A percentile compares a stretch with the other conserved stretches of the same genome.
phyloP scores from a whole-genome alignment of 177 flowering plant species.

The Vitis hybrid region DNA sequence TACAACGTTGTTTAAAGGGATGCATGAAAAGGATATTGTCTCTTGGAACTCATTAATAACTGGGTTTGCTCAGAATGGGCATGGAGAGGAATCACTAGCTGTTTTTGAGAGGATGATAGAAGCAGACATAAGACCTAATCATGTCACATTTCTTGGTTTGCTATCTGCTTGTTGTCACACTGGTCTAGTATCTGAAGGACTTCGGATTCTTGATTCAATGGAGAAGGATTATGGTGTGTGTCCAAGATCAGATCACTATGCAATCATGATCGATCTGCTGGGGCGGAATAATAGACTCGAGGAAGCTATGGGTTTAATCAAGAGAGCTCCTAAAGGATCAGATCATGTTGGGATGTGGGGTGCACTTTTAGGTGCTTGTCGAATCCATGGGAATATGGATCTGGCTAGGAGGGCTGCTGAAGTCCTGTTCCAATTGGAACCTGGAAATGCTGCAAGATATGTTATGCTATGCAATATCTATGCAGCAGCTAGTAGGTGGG shows the following conservation, averaged over 20 bases:
- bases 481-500: constrained; percentile 59
- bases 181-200: constrained; percentile 48
- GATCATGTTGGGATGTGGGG: constrained; percentile 56
- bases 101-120: constrained; percentile 40
- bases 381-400: constrained; percentile 47
- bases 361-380: constrained; percentile 55
- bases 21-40: constrained; percentile 44
- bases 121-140: constrained; percentile 35
- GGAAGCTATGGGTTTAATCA: constrained; percentile 51
- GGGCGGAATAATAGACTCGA: constrained; percentile 51
- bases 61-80: constrained; percentile 62
- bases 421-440: constrained; percentile 55
- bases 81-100: constrained; percentile 37
- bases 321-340: constrained; percentile 30
- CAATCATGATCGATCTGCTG: constrained; percentile 53
- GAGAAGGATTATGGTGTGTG: constrained; percentile 34
- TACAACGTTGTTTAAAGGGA: constrained; percentile 32
- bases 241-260: constrained; percentile 61
- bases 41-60: constrained; percentile 67
- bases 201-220: constrained; percentile 33
- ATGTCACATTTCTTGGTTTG: constrained; percentile 58
- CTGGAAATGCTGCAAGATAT: constrained; percentile 57
- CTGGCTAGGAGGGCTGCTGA: constrained; percentile 54
- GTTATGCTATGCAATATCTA: constrained; percentile 56
- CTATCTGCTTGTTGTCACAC: constrained; percentile 60